phyloP scores from a whole-genome alignment of 2,329 filamentous ascomycete genomes.

The Exophiala phaeomuriformis region DNA sequence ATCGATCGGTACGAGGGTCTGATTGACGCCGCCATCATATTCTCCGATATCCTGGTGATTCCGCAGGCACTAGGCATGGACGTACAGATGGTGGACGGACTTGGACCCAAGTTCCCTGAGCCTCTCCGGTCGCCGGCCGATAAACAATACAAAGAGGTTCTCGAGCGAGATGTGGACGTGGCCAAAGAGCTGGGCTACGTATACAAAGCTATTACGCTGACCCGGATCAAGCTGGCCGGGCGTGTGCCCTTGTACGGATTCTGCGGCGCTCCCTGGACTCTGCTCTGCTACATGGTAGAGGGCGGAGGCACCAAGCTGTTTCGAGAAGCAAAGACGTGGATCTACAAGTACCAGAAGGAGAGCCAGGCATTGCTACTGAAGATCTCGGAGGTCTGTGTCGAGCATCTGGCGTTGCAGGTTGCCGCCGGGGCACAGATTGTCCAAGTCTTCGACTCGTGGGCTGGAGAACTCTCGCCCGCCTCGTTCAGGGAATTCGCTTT shows the following conservation, averaged over 20 bases:
- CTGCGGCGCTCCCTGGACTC: slow-evolving; percentile 92
- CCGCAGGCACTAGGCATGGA: slow-evolving; percentile 97
- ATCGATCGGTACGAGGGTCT: slow-evolving; percentile 85
- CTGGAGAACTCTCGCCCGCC: slow-evolving; percentile 78
- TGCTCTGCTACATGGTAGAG: slow-evolving; percentile 98
- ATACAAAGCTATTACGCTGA: slow-evolving; percentile 89
- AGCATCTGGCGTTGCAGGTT: slow-evolving; percentile 88
- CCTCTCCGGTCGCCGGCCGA: slow-evolving; percentile 74
- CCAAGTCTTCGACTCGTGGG: slow-evolving; percentile 98
- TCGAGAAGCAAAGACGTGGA: slow-evolving; percentile 89
- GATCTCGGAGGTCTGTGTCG: slow-evolving; percentile 89
- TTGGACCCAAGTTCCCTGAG: slow-evolving; percentile 87
- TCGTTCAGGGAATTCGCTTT: slow-evolving; percentile 79
- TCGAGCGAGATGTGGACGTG: slow-evolving; percentile 75
- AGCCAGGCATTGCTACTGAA: slow-evolving; percentile 77
- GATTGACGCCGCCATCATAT: slow-evolving; percentile 95
- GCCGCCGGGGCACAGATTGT: slow-evolving; percentile 89
- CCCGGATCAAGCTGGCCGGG: slow-evolving; percentile 76
- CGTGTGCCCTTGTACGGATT: slow-evolving; percentile 92
- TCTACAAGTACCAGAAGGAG: slow-evolving; percentile 78
- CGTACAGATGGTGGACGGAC: slow-evolving; percentile 98
- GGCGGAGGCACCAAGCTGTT: slow-evolving; percentile 95
- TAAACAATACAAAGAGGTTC: slow-evolving; percentile 69
- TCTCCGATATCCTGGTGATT: slow-evolving; percentile 96
- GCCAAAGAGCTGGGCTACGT: slow-evolving; percentile 82